Evolutionary conservation across 345 rosid species (phyloP), one percentile per base, ranked within the genome.

Genomic region (Ceriops decandra): DNA sequence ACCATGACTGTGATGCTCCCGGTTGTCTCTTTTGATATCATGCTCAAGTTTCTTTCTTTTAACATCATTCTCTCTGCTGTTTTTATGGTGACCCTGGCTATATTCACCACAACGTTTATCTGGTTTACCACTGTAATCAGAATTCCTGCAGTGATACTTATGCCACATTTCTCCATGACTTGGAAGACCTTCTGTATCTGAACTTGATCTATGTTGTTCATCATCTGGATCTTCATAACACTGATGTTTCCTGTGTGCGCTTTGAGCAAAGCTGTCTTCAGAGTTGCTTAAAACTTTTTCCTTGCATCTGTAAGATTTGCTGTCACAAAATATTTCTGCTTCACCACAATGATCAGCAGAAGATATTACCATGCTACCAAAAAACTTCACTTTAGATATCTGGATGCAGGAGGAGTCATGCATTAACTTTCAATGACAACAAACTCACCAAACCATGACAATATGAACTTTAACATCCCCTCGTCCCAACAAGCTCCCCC

Each of bases 141-240:
- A 79, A 35, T 54, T 68, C 57, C 60, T 22, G 52, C 49, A 57
- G 36, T 56, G 64, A 35, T 60, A 52, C 35, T 69, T 71, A 30
- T 69, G 74, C 73, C 28, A 52, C 70, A 68, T 76, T 61, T 63
- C 79, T 66, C 63, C 61, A 54, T 79, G 68, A 72, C 81, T 47
- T 56, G 77, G 77, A 62, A 76, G 28, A 66, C 76, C 72, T 58
- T 76, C 82, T 17, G 71, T 72, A 27, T 74, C 77, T 33, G 83
- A 79, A 62, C 78, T 79, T 36, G 78, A 78, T 47, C 74, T 78
- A 64, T 79, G 78, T 13, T 5, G 59, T 5, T 62, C 73, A 62
- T 62, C 52, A 32, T 51, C 27, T 24, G 28, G 33, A 52, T 62
- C 35, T 24, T 19, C 17, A 62, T 2, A 28, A 3, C 7, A 63